Evolutionary conservation across 164 flowering plant species (phyloP).

Genomic region (Umbilicus rupestris): DNA sequence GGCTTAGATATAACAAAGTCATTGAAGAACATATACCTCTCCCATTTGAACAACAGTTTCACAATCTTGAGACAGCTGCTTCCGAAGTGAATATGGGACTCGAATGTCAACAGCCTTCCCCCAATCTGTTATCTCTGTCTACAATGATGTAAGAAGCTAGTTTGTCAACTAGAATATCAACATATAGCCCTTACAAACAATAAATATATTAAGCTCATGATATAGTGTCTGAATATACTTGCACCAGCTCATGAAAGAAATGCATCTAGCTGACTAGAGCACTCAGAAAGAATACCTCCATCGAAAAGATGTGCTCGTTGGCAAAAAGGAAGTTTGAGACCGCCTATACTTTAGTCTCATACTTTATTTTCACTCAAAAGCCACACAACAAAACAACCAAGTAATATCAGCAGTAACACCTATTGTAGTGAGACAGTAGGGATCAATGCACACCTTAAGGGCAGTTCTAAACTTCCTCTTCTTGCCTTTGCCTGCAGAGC

Average conservation of each 20-base stretch:
- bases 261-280: neutral
- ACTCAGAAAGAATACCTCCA: neutral
- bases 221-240: neutral
- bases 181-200: neutral
- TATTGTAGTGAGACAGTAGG: neutral
- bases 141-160: conserved; percentile 8
- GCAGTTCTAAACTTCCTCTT: conserved; percentile 52
- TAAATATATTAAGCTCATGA: neutral
- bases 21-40: conserved; percentile 23
- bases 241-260: neutral
- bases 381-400: neutral
- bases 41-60: conserved; percentile 38
- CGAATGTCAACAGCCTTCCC: conserved; percentile 33
- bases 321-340: neutral
- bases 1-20: neutral
- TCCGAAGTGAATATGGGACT: conserved; percentile 38
- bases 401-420: neutral
- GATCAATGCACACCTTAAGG: conserved; percentile 36
- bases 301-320: too few relatives aligned
- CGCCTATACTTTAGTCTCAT: neutral
- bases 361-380: neutral
- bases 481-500: conserved; percentile 58
- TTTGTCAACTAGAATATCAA: neutral
- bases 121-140: conserved; percentile 20
- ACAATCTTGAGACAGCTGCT: conserved; percentile 45